These are phyloP conservation scores for Lipomyces orientalis DNA, from an alignment of 805 yeast species.

Conservation along the genomic window DNA sequence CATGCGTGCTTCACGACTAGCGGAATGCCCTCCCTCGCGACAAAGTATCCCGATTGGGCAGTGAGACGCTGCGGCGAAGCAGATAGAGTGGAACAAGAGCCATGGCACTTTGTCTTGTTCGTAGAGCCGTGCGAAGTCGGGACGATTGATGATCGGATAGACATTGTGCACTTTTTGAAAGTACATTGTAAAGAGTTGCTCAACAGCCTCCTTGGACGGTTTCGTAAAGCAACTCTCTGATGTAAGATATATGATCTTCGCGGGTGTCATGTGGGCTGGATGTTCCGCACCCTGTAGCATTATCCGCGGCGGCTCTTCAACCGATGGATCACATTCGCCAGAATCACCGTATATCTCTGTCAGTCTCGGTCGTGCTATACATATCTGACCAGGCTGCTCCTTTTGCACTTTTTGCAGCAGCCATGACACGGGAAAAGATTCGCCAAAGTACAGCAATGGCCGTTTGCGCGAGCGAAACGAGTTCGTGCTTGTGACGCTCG, in stretches of 20 bases:
- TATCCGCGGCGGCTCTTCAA: too few relatives aligned
- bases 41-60: constrained; percentile 17
- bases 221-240: constrained; percentile 18
- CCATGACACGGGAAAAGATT: constrained; percentile 12
- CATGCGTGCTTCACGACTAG: constrained; percentile 33
- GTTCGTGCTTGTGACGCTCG: too few relatives aligned
- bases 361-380: neutral
- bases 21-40: neutral
- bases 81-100: constrained; percentile 26
- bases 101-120: constrained; percentile 17
- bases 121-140: constrained; percentile 18
- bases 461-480: too few relatives aligned
- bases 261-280: constrained; percentile 14
- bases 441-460: constrained; percentile 10
- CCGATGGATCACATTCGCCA: too few relatives aligned
- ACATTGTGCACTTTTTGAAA: constrained; percentile 30
- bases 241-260: constrained; percentile 18
- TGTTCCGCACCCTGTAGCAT: neutral
- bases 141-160: constrained; percentile 28
- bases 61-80: constrained; percentile 27
- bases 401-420: constrained; percentile 3
- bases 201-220: constrained; percentile 17
- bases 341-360: neutral
- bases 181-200: constrained; percentile 19
- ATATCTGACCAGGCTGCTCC: neutral